phyloP scores from a whole-genome alignment of 1,284 basidiomycete species.

The Moniliella sp. region DNA sequence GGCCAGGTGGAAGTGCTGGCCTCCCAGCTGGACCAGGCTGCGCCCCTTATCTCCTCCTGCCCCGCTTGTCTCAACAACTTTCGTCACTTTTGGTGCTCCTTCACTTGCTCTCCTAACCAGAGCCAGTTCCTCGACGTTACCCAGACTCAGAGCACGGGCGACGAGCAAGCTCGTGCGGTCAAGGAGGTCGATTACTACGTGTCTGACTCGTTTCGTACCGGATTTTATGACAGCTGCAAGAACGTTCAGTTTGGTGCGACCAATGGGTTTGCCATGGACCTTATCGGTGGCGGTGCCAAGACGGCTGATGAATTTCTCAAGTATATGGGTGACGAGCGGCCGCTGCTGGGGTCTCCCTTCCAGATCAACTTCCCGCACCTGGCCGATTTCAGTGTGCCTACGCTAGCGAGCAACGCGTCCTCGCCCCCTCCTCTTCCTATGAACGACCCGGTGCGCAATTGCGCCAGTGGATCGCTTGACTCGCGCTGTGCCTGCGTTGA shows the following conservation, averaged over 20 bases:
- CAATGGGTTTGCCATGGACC: conserved; percentile 83
- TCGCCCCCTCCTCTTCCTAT: no score
- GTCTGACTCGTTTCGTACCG: conserved; percentile 48
- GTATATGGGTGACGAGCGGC: conserved; percentile 66
- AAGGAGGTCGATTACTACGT: conserved; percentile 70
- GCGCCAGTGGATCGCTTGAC: no score
- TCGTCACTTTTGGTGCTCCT: conserved; percentile 74
- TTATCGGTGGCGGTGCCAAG: conserved; percentile 75
- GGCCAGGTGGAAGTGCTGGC: conserved; percentile 58
- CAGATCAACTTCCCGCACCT: conserved; percentile 65
- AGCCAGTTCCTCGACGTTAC: conserved; percentile 61
- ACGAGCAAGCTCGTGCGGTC: conserved; percentile 39
- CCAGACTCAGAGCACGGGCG: conserved; percentile 29
- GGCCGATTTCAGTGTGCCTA: no score
- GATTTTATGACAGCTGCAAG: conserved; percentile 80
- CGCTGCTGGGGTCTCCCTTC: conserved; percentile 78
- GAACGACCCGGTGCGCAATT: no score
- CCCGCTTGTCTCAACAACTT: conserved; percentile 95
- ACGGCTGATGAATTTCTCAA: conserved; percentile 58
- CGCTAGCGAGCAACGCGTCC: no score
- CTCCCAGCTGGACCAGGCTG: conserved; percentile 58
- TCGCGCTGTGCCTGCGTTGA: no score
- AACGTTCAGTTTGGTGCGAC: conserved; percentile 75
- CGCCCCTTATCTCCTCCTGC: conserved; percentile 46
- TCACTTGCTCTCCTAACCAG: conserved; percentile 83